These are phyloP conservation scores for Scutellaria minor DNA, from an alignment of 257 asterid genomes.

Conservation along the genomic window DNA sequence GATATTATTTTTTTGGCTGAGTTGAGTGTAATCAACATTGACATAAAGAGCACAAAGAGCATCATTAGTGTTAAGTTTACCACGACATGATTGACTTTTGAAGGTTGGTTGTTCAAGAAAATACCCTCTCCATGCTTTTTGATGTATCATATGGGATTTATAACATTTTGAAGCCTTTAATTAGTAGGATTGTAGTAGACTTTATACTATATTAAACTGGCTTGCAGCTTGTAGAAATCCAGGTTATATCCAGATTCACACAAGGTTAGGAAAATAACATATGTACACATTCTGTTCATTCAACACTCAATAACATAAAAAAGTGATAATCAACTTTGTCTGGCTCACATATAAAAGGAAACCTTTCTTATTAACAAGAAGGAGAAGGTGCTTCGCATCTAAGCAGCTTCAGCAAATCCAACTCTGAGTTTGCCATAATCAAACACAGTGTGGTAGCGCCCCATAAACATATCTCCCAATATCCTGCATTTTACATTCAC, in stretches of 20 bases:
- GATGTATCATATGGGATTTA: too few relatives aligned
- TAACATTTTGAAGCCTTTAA: too few relatives aligned
- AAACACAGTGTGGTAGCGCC: slow-evolving; percentile 90
- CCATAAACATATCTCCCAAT: slow-evolving; percentile 94
- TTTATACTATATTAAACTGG: too few relatives aligned
- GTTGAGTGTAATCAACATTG: too few relatives aligned
- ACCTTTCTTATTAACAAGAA: slow-evolving; percentile 23
- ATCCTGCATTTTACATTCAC: slow-evolving; percentile 60
- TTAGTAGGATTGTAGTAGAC: too few relatives aligned
- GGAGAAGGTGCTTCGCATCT: slow-evolving; percentile 14
- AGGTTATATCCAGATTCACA: not conserved
- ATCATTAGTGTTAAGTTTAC: too few relatives aligned
- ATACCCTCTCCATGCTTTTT: too few relatives aligned
- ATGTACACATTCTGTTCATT: slow-evolving; percentile 30
- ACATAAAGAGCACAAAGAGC: too few relatives aligned
- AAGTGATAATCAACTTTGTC: not conserved
- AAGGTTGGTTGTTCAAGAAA: too few relatives aligned
- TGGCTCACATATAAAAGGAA: slow-evolving; percentile 13
- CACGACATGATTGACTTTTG: too few relatives aligned
- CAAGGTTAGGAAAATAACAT: slow-evolving; percentile 6
- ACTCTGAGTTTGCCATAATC: slow-evolving; percentile 75
- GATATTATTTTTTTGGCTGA: too few relatives aligned
- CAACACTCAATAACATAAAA: slow-evolving; percentile 4
- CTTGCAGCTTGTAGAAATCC: too few relatives aligned
- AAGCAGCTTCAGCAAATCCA: slow-evolving; percentile 97